Evolutionary conservation across 768 basidiomycete species (phyloP).

Genomic region (Calocera viscosa): DNA sequence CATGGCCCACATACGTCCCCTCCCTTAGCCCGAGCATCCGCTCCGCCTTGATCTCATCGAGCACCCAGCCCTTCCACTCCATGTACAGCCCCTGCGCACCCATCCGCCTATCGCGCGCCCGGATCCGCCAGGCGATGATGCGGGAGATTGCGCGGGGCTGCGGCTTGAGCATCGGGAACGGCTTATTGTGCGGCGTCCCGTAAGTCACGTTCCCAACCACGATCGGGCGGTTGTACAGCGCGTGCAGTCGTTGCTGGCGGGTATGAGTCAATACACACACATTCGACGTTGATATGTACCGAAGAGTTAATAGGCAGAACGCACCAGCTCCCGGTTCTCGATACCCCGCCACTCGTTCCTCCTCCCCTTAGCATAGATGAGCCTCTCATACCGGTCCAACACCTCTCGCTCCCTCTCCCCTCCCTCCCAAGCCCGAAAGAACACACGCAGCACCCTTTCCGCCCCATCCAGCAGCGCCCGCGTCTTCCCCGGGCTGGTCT

Average conservation of each 20-base stretch:
- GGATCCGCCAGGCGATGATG: constrained; percentile 48
- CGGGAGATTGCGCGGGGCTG: constrained; percentile 60
- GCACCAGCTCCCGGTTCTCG: constrained; percentile 41
- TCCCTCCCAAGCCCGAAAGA: not conserved
- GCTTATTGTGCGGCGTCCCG: constrained; percentile 48
- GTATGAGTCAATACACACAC: constrained; percentile 7
- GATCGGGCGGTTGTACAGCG: constrained; percentile 47
- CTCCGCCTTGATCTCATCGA: constrained; percentile 34
- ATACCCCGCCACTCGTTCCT: constrained; percentile 39
- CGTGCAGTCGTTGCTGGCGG: constrained; percentile 42
- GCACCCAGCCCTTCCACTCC: constrained; percentile 28
- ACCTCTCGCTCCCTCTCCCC: constrained; percentile 7
- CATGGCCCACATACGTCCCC: constrained; percentile 18
- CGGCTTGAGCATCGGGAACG: constrained; percentile 67
- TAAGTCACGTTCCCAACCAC: constrained; percentile 61
- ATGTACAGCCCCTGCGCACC: constrained; percentile 26
- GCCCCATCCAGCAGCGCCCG: constrained; percentile 11
- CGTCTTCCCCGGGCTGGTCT: constrained; percentile 12
- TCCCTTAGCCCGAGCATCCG: constrained; percentile 11
- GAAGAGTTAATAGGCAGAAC: constrained; percentile 16
- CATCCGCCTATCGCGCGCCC: constrained; percentile 37
- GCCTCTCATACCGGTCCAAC: constrained; percentile 39
- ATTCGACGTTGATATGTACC: not conserved
- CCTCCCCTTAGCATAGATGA: constrained; percentile 41
- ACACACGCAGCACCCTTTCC: constrained; percentile 8